Evolutionary conservation across 495 filamentous ascomycete genomes (phyloP), one percentile per base, ranked within the genome.

Genomic region (Hyaloscypha variabilis): DNA sequence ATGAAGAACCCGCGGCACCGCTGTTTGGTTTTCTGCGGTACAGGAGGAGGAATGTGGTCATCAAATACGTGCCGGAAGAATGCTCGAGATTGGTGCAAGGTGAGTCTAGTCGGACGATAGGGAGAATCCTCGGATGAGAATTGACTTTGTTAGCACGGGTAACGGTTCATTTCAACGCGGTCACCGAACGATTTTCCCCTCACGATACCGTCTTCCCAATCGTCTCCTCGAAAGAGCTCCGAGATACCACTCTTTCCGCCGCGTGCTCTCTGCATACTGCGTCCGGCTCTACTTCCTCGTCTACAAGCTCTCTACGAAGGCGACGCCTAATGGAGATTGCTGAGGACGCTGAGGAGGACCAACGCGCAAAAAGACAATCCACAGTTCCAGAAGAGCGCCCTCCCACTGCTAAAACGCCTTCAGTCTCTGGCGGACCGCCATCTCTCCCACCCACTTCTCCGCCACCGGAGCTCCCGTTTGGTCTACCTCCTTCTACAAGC

Each of bases 21-120:
- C 79, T 99, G 26, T 99, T 94, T 73, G 96, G 95, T 42, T 95
- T 97, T 67, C 78, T 99, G 60, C 86, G 91, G 62, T 98, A 97
- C 72, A 85, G 95, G 26, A 87, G 94, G 69, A 86, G 92, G 70
- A 97, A 93, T 78, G 90, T 98, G 60, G 79, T 99, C 52, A 84
- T 99, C 71, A 97, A 94, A 74, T 97, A 93, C 72, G 80, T 97
- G 59, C 96, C 96, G 2, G 91, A 97, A 67, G 92, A 89, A 36
- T 90, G 93, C 57, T 97, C 94, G 59, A 85, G 95, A 64, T 81
- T 99, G 58, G 77, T 99, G 26, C 90, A 95, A 90, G 95, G 95
- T 97, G 77, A 69, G 84, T 39, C 34, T 51, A 28, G 29, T 42
- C 46, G 31, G 30, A 49, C 21, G 21, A 29, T 19, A 39, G 31